Conservation (phyloP, 2,329 filamentous ascomycete genomes). For the Gnomoniopsis sp. region DNA sequence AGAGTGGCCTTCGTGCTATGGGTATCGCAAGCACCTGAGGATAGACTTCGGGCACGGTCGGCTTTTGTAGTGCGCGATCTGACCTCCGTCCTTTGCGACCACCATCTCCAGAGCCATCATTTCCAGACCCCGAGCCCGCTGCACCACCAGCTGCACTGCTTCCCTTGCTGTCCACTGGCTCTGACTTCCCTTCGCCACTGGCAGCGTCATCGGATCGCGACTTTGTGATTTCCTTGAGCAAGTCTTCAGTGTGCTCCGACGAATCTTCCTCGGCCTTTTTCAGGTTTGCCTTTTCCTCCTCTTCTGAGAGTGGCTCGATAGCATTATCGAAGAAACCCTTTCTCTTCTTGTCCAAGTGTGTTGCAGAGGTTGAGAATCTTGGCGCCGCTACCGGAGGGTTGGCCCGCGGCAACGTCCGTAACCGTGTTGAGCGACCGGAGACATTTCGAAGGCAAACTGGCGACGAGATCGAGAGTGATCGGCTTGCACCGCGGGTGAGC, state of each 20-base stretch:
- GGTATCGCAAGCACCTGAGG: constrained; percentile 97
- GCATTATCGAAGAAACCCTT: constrained; percentile 49
- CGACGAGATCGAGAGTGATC: constrained; percentile 9
- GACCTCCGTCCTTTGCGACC: constrained; percentile 71
- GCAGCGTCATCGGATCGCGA: constrained; percentile 39
- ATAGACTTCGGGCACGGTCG: constrained; percentile 88
- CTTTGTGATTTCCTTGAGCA: constrained; percentile 43
- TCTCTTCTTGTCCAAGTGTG: constrained; percentile 38
- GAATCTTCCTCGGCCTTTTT: constrained; percentile 39
- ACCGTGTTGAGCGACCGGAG: constrained; percentile 4
- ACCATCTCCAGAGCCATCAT: constrained; percentile 59
- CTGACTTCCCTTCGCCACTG: constrained; percentile 36
- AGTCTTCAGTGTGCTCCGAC: constrained; percentile 22
- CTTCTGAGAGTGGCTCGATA: constrained; percentile 48
- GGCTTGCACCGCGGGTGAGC: constrained; percentile 6
- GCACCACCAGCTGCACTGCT: constrained; percentile 56
- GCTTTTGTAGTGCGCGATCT: constrained; percentile 79
- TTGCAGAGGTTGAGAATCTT: constrained; percentile 35
- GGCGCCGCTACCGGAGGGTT: constrained; percentile 19
- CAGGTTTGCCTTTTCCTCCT: constrained; percentile 49
- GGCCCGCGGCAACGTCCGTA: not conserved
- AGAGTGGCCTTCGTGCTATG: constrained; percentile 87
- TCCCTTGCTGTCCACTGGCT: constrained; percentile 52
- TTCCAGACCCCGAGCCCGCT: constrained; percentile 36
- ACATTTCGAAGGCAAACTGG: constrained; percentile 9